phyloP scores from a whole-genome alignment of 345 rosid genomes.

The Ricinus communis region DNA sequence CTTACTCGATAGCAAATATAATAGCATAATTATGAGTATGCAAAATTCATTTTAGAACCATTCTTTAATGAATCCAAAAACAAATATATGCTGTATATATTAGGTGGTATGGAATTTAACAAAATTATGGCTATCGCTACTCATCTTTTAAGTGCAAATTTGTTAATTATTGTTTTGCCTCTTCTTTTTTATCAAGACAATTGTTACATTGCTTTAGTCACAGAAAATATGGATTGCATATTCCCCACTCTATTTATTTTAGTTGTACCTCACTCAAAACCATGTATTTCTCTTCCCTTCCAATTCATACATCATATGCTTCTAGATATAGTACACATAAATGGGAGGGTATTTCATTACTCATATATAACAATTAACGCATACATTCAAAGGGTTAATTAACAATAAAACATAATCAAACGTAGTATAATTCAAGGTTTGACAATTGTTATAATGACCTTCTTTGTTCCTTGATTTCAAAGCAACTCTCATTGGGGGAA shows the following conservation, averaged over 20 bases:
- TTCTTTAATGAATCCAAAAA: background rate
- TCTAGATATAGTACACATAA: background rate
- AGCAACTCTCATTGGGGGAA: slow-evolving; percentile 46
- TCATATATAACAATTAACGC: no score
- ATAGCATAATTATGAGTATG: no score
- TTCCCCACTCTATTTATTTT: slow-evolving; percentile 32
- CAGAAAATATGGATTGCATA: slow-evolving; percentile 41
- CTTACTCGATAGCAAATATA: no score
- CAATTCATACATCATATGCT: no score
- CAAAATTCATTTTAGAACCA: no score
- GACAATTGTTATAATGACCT: slow-evolving; percentile 30
- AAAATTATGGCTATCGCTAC: background rate
- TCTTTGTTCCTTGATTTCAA: slow-evolving; percentile 48
- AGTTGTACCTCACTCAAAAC: slow-evolving; percentile 37
- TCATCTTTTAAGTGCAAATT: background rate
- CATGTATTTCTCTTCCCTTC: slow-evolving; percentile 12
- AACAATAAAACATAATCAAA: slow-evolving; percentile 34
- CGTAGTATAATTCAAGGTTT: slow-evolving; percentile 38
- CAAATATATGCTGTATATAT: background rate
- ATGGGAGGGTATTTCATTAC: no score
- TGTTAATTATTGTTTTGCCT: background rate
- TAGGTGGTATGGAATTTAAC: background rate
- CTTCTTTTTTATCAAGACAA: background rate
- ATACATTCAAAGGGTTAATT: background rate
- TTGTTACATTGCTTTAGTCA: slow-evolving; percentile 43